Percentiles rank a stretch among this genome's conserved stretches.
These are phyloP conservation scores for Populus tremula DNA, from an alignment of 345 rosid genomes.

Conservation along the genomic window DNA sequence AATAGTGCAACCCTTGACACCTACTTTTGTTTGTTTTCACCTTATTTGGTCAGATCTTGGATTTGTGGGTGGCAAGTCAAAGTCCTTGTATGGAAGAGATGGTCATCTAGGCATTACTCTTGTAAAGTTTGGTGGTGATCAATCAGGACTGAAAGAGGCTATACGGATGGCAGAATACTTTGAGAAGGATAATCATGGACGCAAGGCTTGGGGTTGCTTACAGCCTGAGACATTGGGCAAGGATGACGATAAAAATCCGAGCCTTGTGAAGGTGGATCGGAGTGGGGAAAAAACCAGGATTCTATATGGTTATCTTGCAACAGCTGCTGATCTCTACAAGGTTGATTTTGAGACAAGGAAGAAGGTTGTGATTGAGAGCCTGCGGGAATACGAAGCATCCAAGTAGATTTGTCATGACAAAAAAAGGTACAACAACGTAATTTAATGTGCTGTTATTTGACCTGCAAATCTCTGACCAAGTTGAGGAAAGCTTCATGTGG, in stretches of 20 bases:
- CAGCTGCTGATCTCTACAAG: constrained; percentile 66
- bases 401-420: constrained; percentile 26
- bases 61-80: constrained; percentile 74
- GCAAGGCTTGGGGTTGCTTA: constrained; percentile 65
- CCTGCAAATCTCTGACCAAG: constrained; percentile 7
- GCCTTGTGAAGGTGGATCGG: constrained; percentile 66
- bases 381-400: constrained; percentile 48
- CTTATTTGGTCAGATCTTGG: constrained; percentile 70
- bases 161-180: constrained; percentile 68
- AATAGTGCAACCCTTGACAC: not conserved
- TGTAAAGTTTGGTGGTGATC: constrained; percentile 64
- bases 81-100: constrained; percentile 83
- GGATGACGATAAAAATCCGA: constrained; percentile 73
- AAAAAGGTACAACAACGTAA: constrained; percentile 30
- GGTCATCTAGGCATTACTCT: constrained; percentile 87
- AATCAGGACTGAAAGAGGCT: constrained; percentile 74
- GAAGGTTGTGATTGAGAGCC: constrained; percentile 70
- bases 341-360: constrained; percentile 79
- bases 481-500: not conserved
- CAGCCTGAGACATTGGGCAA: constrained; percentile 56
- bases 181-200: constrained; percentile 76
- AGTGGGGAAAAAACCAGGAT: constrained; percentile 72
- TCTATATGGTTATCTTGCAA: constrained; percentile 80
- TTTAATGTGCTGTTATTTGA: constrained; percentile 6
- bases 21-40: constrained; percentile 18